Percentiles rank a stretch among this genome's conserved stretches.
Evolutionary conservation across 2,329 filamentous ascomycete genomes (phyloP).

Genomic region (Mycosphaerella sp.): DNA sequence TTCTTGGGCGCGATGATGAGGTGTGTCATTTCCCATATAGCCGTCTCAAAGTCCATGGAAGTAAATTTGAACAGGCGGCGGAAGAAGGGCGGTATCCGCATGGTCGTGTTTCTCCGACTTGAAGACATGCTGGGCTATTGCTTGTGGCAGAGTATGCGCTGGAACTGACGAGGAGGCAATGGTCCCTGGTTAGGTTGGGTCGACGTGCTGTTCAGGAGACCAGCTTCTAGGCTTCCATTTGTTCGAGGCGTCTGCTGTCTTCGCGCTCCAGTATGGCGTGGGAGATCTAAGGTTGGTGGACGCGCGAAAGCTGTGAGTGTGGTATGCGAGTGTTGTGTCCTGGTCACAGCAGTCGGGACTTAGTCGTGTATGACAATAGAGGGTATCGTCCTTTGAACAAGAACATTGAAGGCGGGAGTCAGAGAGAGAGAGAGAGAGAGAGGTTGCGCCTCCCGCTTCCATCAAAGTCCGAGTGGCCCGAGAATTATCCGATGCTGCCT

Average conservation of each 20-base stretch:
- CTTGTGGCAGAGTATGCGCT: not conserved
- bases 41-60: constrained; percentile 68
- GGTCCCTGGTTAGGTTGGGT: not conserved
- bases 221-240: not conserved
- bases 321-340: not conserved
- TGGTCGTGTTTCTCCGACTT: constrained; percentile 36
- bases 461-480: too few species aligned
- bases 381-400: not conserved
- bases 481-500: too few species aligned
- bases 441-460: not conserved
- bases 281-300: not conserved
- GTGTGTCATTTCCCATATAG: constrained; percentile 66
- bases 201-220: not conserved
- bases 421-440: constrained; percentile 2
- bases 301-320: not conserved
- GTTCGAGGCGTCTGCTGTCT: not conserved
- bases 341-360: not conserved
- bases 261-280: not conserved
- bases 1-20: constrained; percentile 64
- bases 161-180: not conserved
- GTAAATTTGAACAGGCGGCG: constrained; percentile 65
- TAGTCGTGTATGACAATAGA: not conserved
- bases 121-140: constrained; percentile 21
- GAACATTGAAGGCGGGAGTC: not conserved
- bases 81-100: constrained; percentile 62